These are phyloP conservation scores for Alternaria ethzedia DNA, from an alignment of 2,329 filamentous ascomycete genomes.

Conservation along the genomic window DNA sequence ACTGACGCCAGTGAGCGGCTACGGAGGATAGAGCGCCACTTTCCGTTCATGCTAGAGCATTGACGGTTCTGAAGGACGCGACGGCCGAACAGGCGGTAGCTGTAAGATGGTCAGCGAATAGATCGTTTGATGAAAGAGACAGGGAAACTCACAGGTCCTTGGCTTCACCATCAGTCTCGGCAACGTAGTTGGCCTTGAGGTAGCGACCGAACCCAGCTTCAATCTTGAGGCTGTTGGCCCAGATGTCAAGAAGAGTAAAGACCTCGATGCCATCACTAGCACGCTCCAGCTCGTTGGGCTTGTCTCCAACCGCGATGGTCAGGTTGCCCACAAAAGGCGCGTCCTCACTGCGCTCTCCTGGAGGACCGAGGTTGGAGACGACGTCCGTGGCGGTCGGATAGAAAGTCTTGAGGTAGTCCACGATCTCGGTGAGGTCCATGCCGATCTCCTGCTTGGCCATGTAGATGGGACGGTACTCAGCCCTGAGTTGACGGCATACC, in stretches of 20 bases:
- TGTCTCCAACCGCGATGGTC: constrained; percentile 34
- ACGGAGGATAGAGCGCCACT: constrained; percentile 34
- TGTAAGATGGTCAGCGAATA: constrained; percentile 4
- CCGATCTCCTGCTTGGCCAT: constrained; percentile 34
- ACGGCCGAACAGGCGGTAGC: constrained; percentile 41
- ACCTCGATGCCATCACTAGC: constrained; percentile 25
- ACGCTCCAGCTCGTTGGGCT: constrained; percentile 17
- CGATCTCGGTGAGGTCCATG: constrained; percentile 31
- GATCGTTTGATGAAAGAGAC: background rate
- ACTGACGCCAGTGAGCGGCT: constrained; percentile 26
- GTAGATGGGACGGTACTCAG: constrained; percentile 34
- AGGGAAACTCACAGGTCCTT: constrained; percentile 37
- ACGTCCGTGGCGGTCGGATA: constrained; percentile 14
- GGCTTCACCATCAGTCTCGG: constrained; percentile 35
- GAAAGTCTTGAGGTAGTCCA: constrained; percentile 29
- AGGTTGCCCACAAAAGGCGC: constrained; percentile 34
- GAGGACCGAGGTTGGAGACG: constrained; percentile 3
- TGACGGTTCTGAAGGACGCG: constrained; percentile 25
- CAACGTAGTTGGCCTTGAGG: constrained; percentile 14
- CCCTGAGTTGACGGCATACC: constrained; percentile 32
- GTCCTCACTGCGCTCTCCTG: constrained; percentile 10
- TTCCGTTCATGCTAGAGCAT: constrained; percentile 29
- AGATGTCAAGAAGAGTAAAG: constrained; percentile 31
- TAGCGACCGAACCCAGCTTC: constrained; percentile 41
- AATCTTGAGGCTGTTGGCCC: constrained; percentile 38